Evolutionary conservation across 2,329 filamentous ascomycete species (phyloP), one percentile per base, ranked within the genome.

Genomic region (Ophiocordyceps robertsii): DNA sequence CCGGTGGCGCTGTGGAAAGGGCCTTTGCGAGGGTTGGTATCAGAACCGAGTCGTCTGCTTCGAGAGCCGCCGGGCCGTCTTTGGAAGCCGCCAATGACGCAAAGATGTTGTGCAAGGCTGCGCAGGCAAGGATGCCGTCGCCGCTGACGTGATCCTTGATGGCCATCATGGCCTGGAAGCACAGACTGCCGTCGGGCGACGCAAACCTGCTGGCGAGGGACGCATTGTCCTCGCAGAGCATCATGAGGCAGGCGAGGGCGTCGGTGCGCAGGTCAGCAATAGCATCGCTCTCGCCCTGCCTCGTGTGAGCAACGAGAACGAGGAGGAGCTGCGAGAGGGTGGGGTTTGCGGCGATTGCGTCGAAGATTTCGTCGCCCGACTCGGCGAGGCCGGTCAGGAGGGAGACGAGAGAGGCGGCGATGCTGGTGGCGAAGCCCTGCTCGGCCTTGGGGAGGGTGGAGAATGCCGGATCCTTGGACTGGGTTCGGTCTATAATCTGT

Each of bases 21-120:
- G 53, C 51, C 38, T 58, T 59, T 17, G 58, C 49, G n/a, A 65
- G 60, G 1, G 61, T 63, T 6, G 61, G 58, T 27, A 65, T 55
- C 4, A 65, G 49, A 11, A 53, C 41, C 0, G 61, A 57, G 41
- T 64, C 59, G 40, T 63, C 58, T 9, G 53, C 46, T 4, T 60
- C 55, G 35, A 54, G 50, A 2, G 51, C 43, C 1, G 51, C 43
- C 1, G 49, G 40, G 3, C 51, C 52, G n/a, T 56, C 47, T 4
- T 48, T 36, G 10, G 47, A 44, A 2, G 45, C 49, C 4, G 54
- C 46, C 0, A 63, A 64, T 3, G 67, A 62, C 7, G 68, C 58
- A 53, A 77, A 80, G 31, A 82, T 58, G 47, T 80, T 80, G 55
- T 82, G 78, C 12, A 82, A 64, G 19, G 79, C 65, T 13, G 73